A percentile compares a stretch with the other conserved stretches of the same genome.
Conservation (phyloP, 1,284 basidiomycete species). For the Meripilus lineatus region DNA sequence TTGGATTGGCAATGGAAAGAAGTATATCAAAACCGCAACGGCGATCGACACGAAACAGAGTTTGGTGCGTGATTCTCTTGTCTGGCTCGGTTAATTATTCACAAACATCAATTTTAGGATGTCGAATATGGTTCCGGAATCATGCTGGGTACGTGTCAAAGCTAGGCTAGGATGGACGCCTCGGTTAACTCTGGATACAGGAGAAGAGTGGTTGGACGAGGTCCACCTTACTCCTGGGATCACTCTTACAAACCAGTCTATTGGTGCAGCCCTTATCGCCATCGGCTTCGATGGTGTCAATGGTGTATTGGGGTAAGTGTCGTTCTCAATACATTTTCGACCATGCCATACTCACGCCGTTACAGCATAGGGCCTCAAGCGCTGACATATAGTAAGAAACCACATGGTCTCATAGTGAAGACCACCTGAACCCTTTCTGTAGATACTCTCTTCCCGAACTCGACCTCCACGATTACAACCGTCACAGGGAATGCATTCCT, state of each 20-base stretch:
- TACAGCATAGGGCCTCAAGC: conserved; percentile 41
- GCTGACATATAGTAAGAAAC: conserved; percentile 32
- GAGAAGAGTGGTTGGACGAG: conserved; percentile 18
- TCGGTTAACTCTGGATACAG: neutral
- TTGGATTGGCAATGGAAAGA: conserved; percentile 49
- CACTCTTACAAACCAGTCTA: conserved; percentile 35
- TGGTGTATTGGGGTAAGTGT: conserved; percentile 42
- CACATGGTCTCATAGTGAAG: neutral
- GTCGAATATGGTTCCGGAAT: conserved; percentile 44
- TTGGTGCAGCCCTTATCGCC: conserved; percentile 43
- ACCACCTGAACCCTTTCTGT: neutral
- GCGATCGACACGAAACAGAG: conserved; percentile 20
- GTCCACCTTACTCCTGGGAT: conserved; percentile 18
- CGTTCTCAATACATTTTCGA: neutral
- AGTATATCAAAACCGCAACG: conserved; percentile 33
- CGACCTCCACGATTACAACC: conserved; percentile 30
- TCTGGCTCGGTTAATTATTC: neutral
- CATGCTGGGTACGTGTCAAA: conserved; percentile 32
- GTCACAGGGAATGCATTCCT: conserved; percentile 44
- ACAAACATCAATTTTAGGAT: conserved; percentile 9
- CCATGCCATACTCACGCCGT: neutral
- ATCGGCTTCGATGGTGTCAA: conserved; percentile 36
- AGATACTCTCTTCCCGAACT: conserved; percentile 27
- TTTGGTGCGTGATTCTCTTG: neutral
- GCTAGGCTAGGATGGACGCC: neutral